These are phyloP conservation scores for Phyllostachys edulis DNA, from an alignment of 176 grass and related monocot species.

Conservation along the genomic window DNA sequence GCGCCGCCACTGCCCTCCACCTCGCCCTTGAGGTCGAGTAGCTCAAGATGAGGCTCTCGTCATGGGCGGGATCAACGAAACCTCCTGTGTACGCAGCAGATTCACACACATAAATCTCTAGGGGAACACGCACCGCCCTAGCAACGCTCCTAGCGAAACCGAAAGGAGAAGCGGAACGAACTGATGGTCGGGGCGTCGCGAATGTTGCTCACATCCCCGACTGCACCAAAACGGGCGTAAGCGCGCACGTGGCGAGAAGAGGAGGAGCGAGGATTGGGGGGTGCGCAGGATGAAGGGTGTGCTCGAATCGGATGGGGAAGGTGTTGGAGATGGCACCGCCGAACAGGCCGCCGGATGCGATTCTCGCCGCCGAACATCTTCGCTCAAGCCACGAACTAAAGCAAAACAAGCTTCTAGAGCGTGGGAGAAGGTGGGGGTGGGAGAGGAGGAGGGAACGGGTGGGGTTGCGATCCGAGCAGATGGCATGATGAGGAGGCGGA, in stretches of 20 bases:
- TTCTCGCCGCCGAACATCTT: constrained; percentile 60
- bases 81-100: constrained; percentile 33
- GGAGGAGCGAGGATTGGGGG: neutral
- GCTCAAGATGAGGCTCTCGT: constrained; percentile 93
- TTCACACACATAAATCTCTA: no score
- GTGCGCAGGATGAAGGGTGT: neutral
- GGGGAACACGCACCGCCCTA: neutral
- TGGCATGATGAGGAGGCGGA: no score
- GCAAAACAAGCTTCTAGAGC: constrained; percentile 15
- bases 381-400: neutral
- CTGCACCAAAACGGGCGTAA: neutral
- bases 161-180: neutral
- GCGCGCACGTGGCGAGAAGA: neutral
- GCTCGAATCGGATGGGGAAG: constrained; percentile 77
- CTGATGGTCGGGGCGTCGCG: constrained; percentile 83
- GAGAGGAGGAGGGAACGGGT: no score
- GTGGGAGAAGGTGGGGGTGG: neutral
- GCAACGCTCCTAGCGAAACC: neutral
- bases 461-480: no score
- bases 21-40: constrained; percentile 83
- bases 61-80: constrained; percentile 68
- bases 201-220: constrained; percentile 81
- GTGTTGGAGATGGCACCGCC: constrained; percentile 59
- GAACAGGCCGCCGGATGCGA: constrained; percentile 56
- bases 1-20: constrained; percentile 66